Conservation (phyloP, 2,329 filamentous ascomycete species). For the Microdochium trichocladiopsis region DNA sequence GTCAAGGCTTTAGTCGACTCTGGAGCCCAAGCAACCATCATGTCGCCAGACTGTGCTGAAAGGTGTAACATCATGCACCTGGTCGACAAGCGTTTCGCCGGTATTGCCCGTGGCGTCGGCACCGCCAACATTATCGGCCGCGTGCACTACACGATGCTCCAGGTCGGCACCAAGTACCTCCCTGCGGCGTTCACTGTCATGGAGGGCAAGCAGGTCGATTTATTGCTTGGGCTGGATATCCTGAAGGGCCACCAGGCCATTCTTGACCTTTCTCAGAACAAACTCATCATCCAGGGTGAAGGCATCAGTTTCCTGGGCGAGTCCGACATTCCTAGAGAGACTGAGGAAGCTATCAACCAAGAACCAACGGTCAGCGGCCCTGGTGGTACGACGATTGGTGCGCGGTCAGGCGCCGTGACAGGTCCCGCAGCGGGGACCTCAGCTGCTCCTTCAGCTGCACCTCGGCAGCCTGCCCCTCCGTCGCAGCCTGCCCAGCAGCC, state of each 20-base stretch:
- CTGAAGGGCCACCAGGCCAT: conserved; percentile 90
- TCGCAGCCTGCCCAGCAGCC: conserved; percentile 16
- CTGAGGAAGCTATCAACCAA: conserved; percentile 63
- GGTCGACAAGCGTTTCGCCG: conserved; percentile 85
- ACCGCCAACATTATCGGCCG: conserved; percentile 92
- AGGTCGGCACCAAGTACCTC: conserved; percentile 79
- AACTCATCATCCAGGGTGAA: conserved; percentile 79
- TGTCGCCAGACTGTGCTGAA: conserved; percentile 90
- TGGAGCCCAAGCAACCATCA: conserved; percentile 95
- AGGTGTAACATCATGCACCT: conserved; percentile 93
- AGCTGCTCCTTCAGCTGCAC: conserved; percentile 14
- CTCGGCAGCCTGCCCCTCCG: conserved; percentile 11
- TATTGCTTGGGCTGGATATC: conserved; percentile 93
- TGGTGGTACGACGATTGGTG: conserved; percentile 82
- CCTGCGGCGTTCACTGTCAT: conserved; percentile 98
- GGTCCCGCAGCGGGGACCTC: conserved; percentile 30
- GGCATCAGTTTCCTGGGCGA: conserved; percentile 88
- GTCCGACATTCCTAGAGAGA: conserved; percentile 83
- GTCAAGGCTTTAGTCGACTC: conserved; percentile 97
- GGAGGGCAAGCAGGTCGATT: conserved; percentile 95
- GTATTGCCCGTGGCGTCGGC: conserved; percentile 87
- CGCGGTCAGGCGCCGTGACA: conserved; percentile 70
- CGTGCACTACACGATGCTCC: conserved; percentile 92
- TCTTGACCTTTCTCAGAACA: conserved; percentile 81
- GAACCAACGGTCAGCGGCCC: conserved; percentile 83